These are phyloP conservation scores for Escallonia rubra DNA, from an alignment of 129 eudicot genomes.

Conservation along the genomic window DNA sequence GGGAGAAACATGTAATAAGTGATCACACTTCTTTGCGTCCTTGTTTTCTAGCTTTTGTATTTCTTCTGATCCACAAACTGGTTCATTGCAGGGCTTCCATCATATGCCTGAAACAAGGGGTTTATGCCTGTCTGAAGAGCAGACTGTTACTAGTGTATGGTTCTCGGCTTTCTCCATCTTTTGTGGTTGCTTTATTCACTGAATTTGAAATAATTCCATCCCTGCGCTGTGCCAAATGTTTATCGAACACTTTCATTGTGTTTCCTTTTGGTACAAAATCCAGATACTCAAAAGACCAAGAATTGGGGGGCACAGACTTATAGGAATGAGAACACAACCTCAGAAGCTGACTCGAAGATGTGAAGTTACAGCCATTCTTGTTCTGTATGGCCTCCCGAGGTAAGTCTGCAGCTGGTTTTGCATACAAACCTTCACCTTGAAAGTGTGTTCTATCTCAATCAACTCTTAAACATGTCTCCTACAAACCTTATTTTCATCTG, in stretches of 20 bases:
- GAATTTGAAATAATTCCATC: constrained; percentile 1
- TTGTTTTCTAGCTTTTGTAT: constrained; percentile 1
- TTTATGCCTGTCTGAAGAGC: constrained; percentile 96
- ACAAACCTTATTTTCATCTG: too few species aligned
- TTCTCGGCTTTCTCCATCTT: constrained; percentile 2
- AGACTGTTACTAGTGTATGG: constrained; percentile 86
- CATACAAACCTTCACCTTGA: too few species aligned
- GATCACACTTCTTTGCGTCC: constrained; percentile 4
- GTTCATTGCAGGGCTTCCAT: constrained; percentile 73
- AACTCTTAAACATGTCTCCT: too few species aligned
- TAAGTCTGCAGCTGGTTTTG: constrained; percentile 19
- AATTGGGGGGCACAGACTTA: constrained; percentile 69
- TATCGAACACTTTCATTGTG: not conserved
- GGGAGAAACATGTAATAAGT: constrained; percentile 81
- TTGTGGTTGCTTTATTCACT: not conserved
- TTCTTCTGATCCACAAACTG: constrained; percentile 21
- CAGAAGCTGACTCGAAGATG: constrained; percentile 82
- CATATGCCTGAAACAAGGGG: constrained; percentile 99
- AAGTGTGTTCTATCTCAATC: too few species aligned
- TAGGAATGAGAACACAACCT: constrained; percentile 93
- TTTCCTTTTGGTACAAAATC: constrained; percentile 8
- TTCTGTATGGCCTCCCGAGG: constrained; percentile 97
- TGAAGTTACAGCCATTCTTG: constrained; percentile 98
- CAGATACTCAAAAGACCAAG: constrained; percentile 80
- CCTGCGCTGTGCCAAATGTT: not conserved